Evolutionary conservation across 2,329 filamentous ascomycete genomes (phyloP), one percentile per base, ranked within the genome.

Genomic region (Venturia oleaginea): DNA sequence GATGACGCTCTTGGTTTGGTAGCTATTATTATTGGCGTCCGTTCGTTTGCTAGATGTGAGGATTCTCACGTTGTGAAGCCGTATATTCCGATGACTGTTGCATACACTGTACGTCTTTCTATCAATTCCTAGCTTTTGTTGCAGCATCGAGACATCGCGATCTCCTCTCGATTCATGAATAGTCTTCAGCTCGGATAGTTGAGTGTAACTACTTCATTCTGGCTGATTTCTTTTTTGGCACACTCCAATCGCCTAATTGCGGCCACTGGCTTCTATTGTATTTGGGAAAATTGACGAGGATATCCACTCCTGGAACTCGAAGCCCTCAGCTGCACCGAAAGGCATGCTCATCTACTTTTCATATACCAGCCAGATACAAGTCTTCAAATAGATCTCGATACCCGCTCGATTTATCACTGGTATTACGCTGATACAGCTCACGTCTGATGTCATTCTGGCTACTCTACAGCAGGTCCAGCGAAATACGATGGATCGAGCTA

Each of bases 1-100:
- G 15, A 37, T 67, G 48, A 67, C 65, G n/a, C 37, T 67, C 8
- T 24, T 66, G 43, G 66, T 67, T 55, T 67, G 40, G 46, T 62
- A 22, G 64, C 66, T 19, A 54, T 67, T 38, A 24, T 67, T 19
- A 24, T 67, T 40, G 66, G 64, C 19, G 55, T 66, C 13, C 62
- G 59, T 43, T 38, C 51, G 32, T 55, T 67, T 4, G 61, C 24
- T 10, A 22, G 55, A 13, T 34, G 61, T 48, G 22, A 62, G 22
- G 37, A 61, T 42, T 60, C 65, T 2, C 61, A 59, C 37, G 66
- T 64, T n/a, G 62, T 67, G 13, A 65, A 67, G 43, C 64, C 65
- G 13, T 67, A 61, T 32, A 63, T 67, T 40, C 43, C 66, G 17
- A 64, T 65, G 34, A 37, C 27, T n/a, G 54, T 64, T n/a, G 65